phyloP scores from a whole-genome alignment of 495 filamentous ascomycete species.

The Penicillium robsamsonii region DNA sequence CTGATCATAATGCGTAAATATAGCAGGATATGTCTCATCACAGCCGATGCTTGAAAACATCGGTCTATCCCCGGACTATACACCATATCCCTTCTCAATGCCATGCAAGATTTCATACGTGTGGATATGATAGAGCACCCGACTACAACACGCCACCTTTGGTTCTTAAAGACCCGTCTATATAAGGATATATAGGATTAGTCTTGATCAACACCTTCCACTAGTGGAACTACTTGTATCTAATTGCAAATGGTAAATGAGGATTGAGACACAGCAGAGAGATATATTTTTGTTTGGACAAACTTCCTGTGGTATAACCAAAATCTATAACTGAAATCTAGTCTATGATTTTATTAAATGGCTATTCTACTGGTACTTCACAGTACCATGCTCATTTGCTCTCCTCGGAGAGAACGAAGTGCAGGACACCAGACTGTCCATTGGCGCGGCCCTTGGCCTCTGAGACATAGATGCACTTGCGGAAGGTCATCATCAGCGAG shows the following conservation, averaged over 20 bases:
- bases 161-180: not conserved
- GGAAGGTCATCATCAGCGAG: constrained; percentile 24
- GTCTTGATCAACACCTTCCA: not conserved
- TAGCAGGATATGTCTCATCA: not conserved
- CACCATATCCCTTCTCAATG: not conserved
- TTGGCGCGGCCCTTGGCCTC: constrained; percentile 1
- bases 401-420: constrained; percentile 19
- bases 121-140: not conserved
- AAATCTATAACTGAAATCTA: not conserved
- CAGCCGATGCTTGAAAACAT: not conserved
- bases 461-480: constrained; percentile 28
- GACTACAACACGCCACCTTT: not conserved
- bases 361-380: not conserved
- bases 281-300: not conserved
- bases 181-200: not conserved
- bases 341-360: constrained; percentile 1
- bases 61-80: not conserved
- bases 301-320: not conserved
- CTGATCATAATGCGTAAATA: too few relatives aligned
- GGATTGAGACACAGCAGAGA: not conserved
- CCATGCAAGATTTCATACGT: not conserved
- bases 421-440: constrained; percentile 18
- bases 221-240: not conserved
- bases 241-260: not conserved
- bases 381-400: not conserved